Conservation (phyloP, 257 asterid genomes). For the Nicotiana attenuata region DNA sequence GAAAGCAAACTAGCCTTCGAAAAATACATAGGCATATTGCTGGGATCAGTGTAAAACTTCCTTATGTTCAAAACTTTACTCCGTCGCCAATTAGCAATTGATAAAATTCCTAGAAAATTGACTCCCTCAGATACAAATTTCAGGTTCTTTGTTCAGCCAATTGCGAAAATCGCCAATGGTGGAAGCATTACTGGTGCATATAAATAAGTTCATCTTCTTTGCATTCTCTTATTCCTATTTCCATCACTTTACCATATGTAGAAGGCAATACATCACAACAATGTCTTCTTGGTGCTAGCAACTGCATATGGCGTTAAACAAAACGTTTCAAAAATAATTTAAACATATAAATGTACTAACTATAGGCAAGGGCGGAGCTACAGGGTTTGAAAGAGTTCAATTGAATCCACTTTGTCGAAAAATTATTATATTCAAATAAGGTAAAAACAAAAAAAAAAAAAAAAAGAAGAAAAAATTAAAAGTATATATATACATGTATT, state of each 20-base stretch:
- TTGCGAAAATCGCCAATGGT: too few species aligned
- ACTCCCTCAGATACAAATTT: too few species aligned
- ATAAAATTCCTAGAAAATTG: too few species aligned
- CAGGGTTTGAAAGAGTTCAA: neutral
- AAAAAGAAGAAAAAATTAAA: too few species aligned
- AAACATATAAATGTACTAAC: neutral
- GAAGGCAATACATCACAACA: neutral
- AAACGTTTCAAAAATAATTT: neutral
- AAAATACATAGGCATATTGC: too few species aligned
- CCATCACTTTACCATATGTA: slow-evolving; percentile 3
- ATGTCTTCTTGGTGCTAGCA: slow-evolving; percentile 6
- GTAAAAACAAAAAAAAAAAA: too few species aligned
- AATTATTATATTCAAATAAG: neutral
- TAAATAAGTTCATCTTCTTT: slow-evolving; percentile 4
- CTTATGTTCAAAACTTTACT: neutral
- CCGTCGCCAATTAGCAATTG: neutral
- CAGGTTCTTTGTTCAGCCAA: too few species aligned
- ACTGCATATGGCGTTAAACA: neutral
- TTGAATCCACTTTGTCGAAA: neutral
- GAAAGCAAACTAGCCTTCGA: neutral
- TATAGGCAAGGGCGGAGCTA: too few species aligned
- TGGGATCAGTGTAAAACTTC: neutral
- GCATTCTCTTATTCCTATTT: neutral
- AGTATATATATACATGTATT: neutral
- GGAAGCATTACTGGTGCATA: neutral